These are phyloP conservation scores for Halophytophthora polymorphica DNA, from an alignment of 352 stramenopile species.

Conservation along the genomic window DNA sequence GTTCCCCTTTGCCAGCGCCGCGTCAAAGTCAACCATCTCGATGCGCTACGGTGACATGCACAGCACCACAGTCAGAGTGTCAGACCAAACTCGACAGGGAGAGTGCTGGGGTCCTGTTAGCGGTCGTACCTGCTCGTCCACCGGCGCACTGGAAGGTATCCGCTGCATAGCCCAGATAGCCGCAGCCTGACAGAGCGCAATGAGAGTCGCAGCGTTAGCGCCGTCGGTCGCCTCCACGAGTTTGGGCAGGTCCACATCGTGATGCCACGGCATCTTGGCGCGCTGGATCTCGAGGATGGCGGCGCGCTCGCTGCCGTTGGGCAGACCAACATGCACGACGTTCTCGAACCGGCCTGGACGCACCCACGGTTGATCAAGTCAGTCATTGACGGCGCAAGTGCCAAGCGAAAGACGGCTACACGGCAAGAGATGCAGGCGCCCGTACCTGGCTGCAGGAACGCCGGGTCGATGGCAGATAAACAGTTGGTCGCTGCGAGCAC, in stretches of 20 bases:
- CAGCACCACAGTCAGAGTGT: conserved; percentile 5
- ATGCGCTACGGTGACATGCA: conserved; percentile 22
- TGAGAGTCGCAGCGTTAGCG: conserved; percentile 69
- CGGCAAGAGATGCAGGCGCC: neutral
- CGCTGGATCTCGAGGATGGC: conserved; percentile 68
- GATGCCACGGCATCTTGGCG: conserved; percentile 68
- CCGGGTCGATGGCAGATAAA: conserved; percentile 71
- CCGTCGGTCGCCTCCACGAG: conserved; percentile 58
- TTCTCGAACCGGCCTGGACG: conserved; percentile 77
- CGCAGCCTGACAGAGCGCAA: conserved; percentile 67
- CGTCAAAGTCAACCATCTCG: conserved; percentile 42
- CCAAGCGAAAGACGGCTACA: neutral
- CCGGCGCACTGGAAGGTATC: conserved; percentile 19
- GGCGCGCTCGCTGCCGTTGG: conserved; percentile 41
- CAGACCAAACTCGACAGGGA: neutral
- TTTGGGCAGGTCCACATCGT: conserved; percentile 38
- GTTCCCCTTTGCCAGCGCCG: conserved; percentile 33
- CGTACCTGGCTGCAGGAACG: conserved; percentile 77
- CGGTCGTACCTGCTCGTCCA: conserved; percentile 28
- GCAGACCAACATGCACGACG: conserved; percentile 71
- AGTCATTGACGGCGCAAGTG: neutral
- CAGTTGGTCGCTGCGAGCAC: conserved; percentile 79
- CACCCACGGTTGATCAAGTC: neutral
- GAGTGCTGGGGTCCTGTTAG: too few relatives aligned
- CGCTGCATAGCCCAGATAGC: conserved; percentile 76